Percentiles rank a stretch among this genome's conserved stretches.
Conservation (phyloP, 2,329 filamentous ascomycete genomes). For the Leptosphaerulina australis region DNA sequence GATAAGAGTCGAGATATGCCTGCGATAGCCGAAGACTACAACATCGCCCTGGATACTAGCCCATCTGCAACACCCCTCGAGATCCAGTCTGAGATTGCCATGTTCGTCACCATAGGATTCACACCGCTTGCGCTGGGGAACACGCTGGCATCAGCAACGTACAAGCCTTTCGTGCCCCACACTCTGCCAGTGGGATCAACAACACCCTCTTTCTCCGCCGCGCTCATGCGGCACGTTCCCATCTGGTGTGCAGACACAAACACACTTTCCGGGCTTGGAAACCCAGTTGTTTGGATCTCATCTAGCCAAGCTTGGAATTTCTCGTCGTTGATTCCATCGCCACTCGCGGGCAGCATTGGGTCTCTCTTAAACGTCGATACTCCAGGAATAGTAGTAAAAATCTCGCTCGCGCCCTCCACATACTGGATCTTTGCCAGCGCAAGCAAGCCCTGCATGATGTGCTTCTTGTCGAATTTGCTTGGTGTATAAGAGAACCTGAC, state of each 20-base stretch:
- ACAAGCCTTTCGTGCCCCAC: slow-evolving; percentile 70
- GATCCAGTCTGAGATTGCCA: slow-evolving; percentile 57
- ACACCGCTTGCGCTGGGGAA: slow-evolving; percentile 79
- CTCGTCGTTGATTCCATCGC: slow-evolving; percentile 61
- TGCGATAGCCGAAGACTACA: slow-evolving; percentile 1
- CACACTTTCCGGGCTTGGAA: slow-evolving; percentile 57
- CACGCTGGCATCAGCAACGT: slow-evolving; percentile 75
- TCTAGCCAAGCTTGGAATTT: slow-evolving; percentile 67
- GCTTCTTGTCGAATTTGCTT: slow-evolving; percentile 72
- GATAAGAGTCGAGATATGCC: not conserved
- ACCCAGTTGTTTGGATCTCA: slow-evolving; percentile 57
- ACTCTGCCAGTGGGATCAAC: slow-evolving; percentile 56
- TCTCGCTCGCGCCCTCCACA: slow-evolving; percentile 78
- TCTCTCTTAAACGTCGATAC: slow-evolving; percentile 67
- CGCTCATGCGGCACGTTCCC: slow-evolving; percentile 76
- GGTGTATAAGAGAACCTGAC: slow-evolving; percentile 72
- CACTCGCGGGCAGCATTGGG: slow-evolving; percentile 15
- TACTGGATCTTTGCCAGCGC: slow-evolving; percentile 78
- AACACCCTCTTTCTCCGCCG: slow-evolving; percentile 49
- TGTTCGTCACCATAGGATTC: slow-evolving; percentile 80
- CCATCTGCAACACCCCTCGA: slow-evolving; percentile 38
- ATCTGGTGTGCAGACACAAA: slow-evolving; percentile 81
- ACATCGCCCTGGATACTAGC: slow-evolving; percentile 29
- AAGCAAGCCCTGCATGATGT: slow-evolving; percentile 73
- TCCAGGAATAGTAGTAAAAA: slow-evolving; percentile 68